Evolutionary conservation across 495 filamentous ascomycete genomes (phyloP).

Genomic region (Collariella sp.): DNA sequence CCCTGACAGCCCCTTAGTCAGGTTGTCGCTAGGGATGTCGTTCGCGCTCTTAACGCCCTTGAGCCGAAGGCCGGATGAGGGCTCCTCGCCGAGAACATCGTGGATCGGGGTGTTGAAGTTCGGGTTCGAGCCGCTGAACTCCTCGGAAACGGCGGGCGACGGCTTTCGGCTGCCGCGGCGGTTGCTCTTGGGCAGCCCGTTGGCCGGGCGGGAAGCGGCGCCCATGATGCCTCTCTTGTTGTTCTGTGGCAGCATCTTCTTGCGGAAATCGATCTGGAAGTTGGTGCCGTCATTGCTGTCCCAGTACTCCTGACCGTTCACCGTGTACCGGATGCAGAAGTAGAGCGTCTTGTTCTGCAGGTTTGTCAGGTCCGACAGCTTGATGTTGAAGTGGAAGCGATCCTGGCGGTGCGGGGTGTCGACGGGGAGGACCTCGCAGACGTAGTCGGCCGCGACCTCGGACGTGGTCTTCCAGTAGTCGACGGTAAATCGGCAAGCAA

Average conservation of each 20-base stretch:
- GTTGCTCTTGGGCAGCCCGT: conserved; percentile 68
- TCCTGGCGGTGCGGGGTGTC: conserved; percentile 64
- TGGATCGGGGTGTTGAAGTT: conserved; percentile 49
- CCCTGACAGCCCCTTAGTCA: conserved; percentile 41
- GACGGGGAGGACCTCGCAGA: conserved; percentile 62
- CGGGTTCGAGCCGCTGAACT: conserved; percentile 56
- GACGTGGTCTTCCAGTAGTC: conserved; percentile 98
- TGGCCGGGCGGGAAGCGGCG: conserved; percentile 45
- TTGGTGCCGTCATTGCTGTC: conserved; percentile 84
- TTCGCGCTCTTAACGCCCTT: conserved; percentile 43
- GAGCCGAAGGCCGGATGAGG: conserved; percentile 36
- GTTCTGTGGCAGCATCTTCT: conserved; percentile 54
- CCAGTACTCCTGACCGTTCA: conserved; percentile 83
- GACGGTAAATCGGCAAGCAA: conserved; percentile 85
- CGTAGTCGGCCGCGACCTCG: conserved; percentile 82
- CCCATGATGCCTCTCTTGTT: conserved; percentile 45
- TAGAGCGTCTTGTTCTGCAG: conserved; percentile 83
- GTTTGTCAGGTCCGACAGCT: conserved; percentile 81
- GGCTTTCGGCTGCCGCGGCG: conserved; percentile 47
- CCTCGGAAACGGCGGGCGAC: conserved; percentile 60
- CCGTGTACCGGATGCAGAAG: conserved; percentile 83
- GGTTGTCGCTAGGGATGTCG: conserved; percentile 41
- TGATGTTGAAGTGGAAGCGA: conserved; percentile 88
- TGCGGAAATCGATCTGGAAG: conserved; percentile 86
- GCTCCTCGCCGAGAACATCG: conserved; percentile 46